Base-by-base conservation (phyloP, 116 monocot genomes). In the Cymodocea nodosa region DNA sequence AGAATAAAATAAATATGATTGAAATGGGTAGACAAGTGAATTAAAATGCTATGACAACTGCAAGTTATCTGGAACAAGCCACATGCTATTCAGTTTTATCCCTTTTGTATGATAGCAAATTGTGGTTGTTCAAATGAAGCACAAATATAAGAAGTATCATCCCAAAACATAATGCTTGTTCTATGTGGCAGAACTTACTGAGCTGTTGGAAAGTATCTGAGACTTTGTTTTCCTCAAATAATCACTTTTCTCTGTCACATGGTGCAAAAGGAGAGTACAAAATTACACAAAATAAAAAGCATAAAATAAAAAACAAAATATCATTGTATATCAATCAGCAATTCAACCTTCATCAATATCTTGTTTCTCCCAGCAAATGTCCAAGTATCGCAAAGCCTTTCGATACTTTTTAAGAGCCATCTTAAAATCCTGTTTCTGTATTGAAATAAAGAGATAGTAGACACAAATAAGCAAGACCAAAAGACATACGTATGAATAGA, bases 361-460 rank as follows among this genome's bases (percentile, higher is more conserved):
- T 63, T 88, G 80, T 70, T 89, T 83, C 50, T 93, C 84, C 93
- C 93, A 93, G 36, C 85, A 93, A 62, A 83, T 60, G 65, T 93
- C 93, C 63, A 93, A 70, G 68, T 93, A 93, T 18, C 89, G 80
- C 71, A 93, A 65, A 49, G 93, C 89, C 64, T 93, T 93, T 37
- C 93, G 73, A 39, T 93, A 93, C 56, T 93, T 93, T 70, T 69
- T 88, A 71, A 93, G 66, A 67, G 93, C 93, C 85, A 85, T 86
- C 72, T 84, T 93, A 67, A 79, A 93, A 62, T 93, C 83, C 30
- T 85, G 74, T 75, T 85, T 93, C 93, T 93, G 79, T 67, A 81
- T 54, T 17, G 10, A 53, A 35, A 52, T 30, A 22, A 34, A 35
- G 34, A 2, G 35, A 67, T 14, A 65, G 50, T 20, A 18, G 15